A percentile compares a stretch with the other conserved stretches of the same genome.
Conservation (phyloP, 306 rosid genomes). For the cucumber (Cucumis sativus) region DNA sequence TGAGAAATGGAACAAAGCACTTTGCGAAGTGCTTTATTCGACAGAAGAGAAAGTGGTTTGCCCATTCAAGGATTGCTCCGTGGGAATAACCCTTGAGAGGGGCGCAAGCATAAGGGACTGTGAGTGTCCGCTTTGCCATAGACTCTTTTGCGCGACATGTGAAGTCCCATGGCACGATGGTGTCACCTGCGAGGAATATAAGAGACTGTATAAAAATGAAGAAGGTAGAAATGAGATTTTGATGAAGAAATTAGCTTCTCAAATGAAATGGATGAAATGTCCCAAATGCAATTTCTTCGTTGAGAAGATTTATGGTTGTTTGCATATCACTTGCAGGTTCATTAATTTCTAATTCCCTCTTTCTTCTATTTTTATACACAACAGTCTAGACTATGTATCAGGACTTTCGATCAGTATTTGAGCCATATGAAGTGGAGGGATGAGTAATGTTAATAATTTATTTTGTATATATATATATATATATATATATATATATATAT, state of each 20-base stretch:
- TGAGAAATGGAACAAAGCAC: conserved; percentile 30
- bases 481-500: too few species aligned
- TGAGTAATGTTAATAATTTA: too few species aligned
- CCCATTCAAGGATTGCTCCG: conserved; percentile 52
- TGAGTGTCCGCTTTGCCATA: conserved; percentile 46
- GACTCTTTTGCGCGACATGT: conserved; percentile 52
- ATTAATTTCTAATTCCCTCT: background rate
- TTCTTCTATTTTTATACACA: too few species aligned
- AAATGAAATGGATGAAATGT: conserved; percentile 38
- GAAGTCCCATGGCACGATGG: conserved; percentile 51
- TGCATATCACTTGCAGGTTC: conserved; percentile 48
- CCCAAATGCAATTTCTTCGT: conserved; percentile 35
- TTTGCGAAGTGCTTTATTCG: conserved; percentile 23
- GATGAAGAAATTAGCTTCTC: conserved; percentile 28
- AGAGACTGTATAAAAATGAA: conserved; percentile 22
- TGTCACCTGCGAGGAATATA: conserved; percentile 29
- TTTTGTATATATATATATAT: too few species aligned
- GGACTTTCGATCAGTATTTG: too few species aligned
- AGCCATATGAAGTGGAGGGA: too few species aligned
- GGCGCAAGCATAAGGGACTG: conserved; percentile 8
- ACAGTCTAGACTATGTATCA: too few species aligned
- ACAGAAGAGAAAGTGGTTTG: conserved; percentile 25
- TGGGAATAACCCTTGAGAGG: conserved; percentile 14
- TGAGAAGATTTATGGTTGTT: conserved; percentile 35
- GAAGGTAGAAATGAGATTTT: conserved; percentile 26